Conservation (phyloP, 768 basidiomycete genomes). For the Tulasnella sp. region DNA sequence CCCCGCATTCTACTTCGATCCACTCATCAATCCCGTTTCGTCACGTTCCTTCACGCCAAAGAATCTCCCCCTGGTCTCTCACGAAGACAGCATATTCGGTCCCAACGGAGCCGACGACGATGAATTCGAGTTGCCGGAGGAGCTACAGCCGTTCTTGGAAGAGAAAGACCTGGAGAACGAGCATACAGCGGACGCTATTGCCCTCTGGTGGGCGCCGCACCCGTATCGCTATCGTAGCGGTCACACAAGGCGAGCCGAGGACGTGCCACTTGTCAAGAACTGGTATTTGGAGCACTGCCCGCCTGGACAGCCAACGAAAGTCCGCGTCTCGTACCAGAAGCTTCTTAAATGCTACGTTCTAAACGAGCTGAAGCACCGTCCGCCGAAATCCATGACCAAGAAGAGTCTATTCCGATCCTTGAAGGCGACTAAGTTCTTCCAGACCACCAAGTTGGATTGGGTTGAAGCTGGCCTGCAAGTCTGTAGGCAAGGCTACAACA, state of each 20-base stretch:
- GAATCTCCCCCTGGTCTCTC: slow-evolving; percentile 71
- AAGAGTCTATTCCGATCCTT: slow-evolving; percentile 92
- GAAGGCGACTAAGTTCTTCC: slow-evolving; percentile 99
- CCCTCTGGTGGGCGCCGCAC: slow-evolving; percentile 96
- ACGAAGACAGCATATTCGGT: slow-evolving; percentile 91
- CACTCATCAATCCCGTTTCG: slow-evolving; percentile 95
- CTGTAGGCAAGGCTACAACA: slow-evolving; percentile 98
- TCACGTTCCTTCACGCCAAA: slow-evolving; percentile 78
- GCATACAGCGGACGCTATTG: slow-evolving; percentile 91
- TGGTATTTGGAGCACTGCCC: slow-evolving; percentile 95
- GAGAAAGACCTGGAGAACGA: slow-evolving; percentile 78
- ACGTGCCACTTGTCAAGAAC: slow-evolving; percentile 91
- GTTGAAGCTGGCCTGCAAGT: slow-evolving; percentile 98
- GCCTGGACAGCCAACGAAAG: slow-evolving; percentile 91
- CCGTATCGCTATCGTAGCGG: slow-evolving; percentile 92
- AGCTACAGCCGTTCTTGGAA: slow-evolving; percentile 69
- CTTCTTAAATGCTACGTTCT: slow-evolving; percentile 90
- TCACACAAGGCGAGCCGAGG: slow-evolving; percentile 87
- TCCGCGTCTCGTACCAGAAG: slow-evolving; percentile 98
- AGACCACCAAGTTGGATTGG: slow-evolving; percentile 96
- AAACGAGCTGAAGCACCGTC: slow-evolving; percentile 81
- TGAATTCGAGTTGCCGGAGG: slow-evolving; percentile 76
- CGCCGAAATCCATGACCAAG: slow-evolving; percentile 96
- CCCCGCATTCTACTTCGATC: slow-evolving; percentile 98
- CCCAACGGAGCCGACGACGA: slow-evolving; percentile 79